phyloP scores from a whole-genome alignment of 805 yeast genomes.

The Monosporozyma aerobia region DNA sequence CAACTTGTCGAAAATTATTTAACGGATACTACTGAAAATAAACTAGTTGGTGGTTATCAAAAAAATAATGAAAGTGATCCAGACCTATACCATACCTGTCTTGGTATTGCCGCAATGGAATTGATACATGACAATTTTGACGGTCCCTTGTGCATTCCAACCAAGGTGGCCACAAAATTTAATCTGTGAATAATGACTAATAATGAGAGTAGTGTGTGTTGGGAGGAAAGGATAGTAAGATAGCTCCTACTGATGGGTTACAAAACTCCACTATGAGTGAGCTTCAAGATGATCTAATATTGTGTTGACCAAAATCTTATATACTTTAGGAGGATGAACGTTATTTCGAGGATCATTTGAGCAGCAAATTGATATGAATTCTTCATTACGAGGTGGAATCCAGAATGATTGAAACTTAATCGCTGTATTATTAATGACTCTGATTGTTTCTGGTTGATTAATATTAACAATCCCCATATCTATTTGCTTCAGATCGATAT shows the following conservation, averaged over 20 bases:
- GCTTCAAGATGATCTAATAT: not conserved
- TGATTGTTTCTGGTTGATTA: not conserved
- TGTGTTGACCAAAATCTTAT: not conserved
- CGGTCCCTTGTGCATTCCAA: constrained; percentile 26
- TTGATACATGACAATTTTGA: constrained; percentile 28
- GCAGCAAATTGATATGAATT: constrained; percentile 14
- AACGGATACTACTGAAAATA: constrained; percentile 48
- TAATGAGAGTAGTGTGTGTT: not conserved
- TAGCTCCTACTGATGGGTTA: too few species aligned
- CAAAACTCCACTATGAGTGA: not conserved
- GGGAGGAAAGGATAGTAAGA: not conserved
- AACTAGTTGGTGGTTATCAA: constrained; percentile 65
- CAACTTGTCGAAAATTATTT: constrained; percentile 36
- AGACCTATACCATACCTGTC: constrained; percentile 60
- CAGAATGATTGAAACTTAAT: constrained; percentile 18
- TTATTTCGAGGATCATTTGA: not conserved
- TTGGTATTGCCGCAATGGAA: constrained; percentile 49
- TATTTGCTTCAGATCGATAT: constrained; percentile 26
- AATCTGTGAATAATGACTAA: not conserved
- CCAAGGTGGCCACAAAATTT: not conserved
- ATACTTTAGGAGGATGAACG: not conserved
- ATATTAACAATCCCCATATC: constrained; percentile 15
- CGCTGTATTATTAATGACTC: constrained; percentile 5
- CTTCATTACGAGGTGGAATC: constrained; percentile 9
- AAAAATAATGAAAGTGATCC: constrained; percentile 57